These are phyloP conservation scores for Lichenothelia convexa DNA, from an alignment of 495 filamentous ascomycete genomes.

Conservation along the genomic window DNA sequence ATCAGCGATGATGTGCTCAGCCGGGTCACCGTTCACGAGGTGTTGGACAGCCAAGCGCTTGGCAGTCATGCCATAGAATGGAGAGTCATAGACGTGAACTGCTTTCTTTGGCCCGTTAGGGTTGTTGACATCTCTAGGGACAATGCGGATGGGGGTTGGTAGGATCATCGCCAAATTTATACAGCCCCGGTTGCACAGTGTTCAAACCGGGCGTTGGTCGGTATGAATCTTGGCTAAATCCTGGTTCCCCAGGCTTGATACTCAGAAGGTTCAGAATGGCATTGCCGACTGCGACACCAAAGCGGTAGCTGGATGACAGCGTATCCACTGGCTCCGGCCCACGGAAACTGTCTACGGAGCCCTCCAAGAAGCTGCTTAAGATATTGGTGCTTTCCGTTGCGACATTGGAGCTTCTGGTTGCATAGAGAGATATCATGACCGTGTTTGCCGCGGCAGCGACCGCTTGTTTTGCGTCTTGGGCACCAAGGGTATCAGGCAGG, in stretches of 20 bases:
- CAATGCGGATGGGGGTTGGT: constrained; percentile 17
- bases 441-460: constrained; percentile 18
- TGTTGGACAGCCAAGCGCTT: constrained; percentile 18
- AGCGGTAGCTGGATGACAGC: constrained; percentile 13
- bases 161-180: constrained; percentile 20
- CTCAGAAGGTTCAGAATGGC: constrained; percentile 14
- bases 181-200: constrained; percentile 8
- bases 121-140: constrained; percentile 17
- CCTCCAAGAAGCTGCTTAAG: constrained; percentile 6
- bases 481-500: constrained; percentile 4
- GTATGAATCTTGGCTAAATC: constrained; percentile 4
- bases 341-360: constrained; percentile 4
- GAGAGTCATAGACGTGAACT: constrained; percentile 12
- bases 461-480: constrained; percentile 14
- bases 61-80: constrained; percentile 17
- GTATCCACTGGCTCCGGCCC: constrained; percentile 12
- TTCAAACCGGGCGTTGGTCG: constrained; percentile 11
- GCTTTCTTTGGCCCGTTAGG: constrained; percentile 14
- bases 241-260: constrained; percentile 6
- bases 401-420: constrained; percentile 5
- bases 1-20: constrained; percentile 19
- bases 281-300: constrained; percentile 14
- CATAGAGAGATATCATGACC: constrained; percentile 14
- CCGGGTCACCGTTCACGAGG: not conserved
- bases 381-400: constrained; percentile 5